Conservation (phyloP, 306 rosid genomes). For the Crotalaria pallida region DNA sequence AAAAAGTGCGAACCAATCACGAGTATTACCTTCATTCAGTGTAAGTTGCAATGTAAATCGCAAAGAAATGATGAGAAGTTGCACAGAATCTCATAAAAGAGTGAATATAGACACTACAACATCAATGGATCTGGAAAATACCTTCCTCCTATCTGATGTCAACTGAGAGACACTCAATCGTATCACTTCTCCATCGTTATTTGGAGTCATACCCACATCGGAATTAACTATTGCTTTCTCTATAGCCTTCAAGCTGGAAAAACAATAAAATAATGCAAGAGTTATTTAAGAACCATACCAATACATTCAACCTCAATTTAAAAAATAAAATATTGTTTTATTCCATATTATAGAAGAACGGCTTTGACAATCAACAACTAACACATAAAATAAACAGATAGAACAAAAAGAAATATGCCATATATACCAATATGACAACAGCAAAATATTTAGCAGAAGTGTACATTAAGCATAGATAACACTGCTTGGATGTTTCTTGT, state of each 20-base stretch:
- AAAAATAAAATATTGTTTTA: too few species aligned
- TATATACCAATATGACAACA: neutral
- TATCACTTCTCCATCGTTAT: constrained; percentile 87
- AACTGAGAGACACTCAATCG: constrained; percentile 77
- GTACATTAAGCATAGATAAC: constrained; percentile 1
- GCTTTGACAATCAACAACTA: neutral
- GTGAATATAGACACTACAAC: neutral
- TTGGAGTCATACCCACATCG: constrained; percentile 87
- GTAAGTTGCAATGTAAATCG: neutral
- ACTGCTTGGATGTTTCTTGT: neutral
- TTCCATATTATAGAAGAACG: neutral
- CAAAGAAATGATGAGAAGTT: neutral
- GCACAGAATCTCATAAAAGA: neutral
- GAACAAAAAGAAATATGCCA: neutral
- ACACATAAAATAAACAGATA: neutral
- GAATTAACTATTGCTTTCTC: constrained; percentile 95
- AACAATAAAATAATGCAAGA: constrained; percentile 21
- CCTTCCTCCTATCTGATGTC: constrained; percentile 95
- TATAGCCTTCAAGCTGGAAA: constrained; percentile 79
- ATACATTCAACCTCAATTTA: neutral
- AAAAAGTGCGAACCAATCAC: constrained; percentile 3
- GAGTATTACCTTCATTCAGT: constrained; percentile 1
- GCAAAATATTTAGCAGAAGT: neutral
- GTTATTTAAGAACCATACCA: neutral
- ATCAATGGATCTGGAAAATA: constrained; percentile 30